Evolutionary conservation across 2,329 filamentous ascomycete genomes (phyloP), one percentile per base, ranked within the genome.

Genomic region (Curvularia lunata): DNA sequence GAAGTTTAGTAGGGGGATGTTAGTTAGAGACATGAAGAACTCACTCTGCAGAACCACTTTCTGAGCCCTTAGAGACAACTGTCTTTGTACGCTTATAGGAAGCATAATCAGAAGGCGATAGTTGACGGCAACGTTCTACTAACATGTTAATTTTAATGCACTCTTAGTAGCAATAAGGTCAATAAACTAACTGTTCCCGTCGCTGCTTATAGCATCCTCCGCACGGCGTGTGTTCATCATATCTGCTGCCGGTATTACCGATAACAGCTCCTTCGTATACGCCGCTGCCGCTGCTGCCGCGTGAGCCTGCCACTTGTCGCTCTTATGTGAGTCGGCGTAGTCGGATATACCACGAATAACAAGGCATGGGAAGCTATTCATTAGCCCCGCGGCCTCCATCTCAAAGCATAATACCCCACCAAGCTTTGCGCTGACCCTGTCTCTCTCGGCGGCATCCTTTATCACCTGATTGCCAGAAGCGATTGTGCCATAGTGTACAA

Each of bases 381-480:
- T n/a, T n/a, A n/a, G n/a, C n/a, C n/a, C n/a, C n/a, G n/a, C n/a
- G 19, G 37, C 37, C 37, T 40, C 37, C 37, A 40, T 40, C 37
- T 40, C 37, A 40, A 40, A 40, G 18, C 37, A 40, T 4, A 40
- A 19, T 12, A 40, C 18, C 18, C 51, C 57, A 42, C 61, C 52
- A 49, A 58, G 58, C 62, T 69, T 60, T 1, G 38, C 52, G 48
- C 58, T 57, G 61, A 80, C 60, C 0, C n/a, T 30, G 48, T 82
- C 79, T 13, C 79, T 72, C 18, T 74, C 60, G 16, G 63, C 47
- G 1, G 72, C 78, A 12, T 74, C 76, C 54, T 76, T 79, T 57
- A 83, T 77, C 1, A 82, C 77, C 2, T 66, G 73, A 49, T 82
- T 76, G 13, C 75, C 78, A 0, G 78, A 81, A 5, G 72, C 79